These are phyloP conservation scores for Chlamydomonas eustigma DNA, from an alignment of 139 green algal genomes.

Conservation along the genomic window DNA sequence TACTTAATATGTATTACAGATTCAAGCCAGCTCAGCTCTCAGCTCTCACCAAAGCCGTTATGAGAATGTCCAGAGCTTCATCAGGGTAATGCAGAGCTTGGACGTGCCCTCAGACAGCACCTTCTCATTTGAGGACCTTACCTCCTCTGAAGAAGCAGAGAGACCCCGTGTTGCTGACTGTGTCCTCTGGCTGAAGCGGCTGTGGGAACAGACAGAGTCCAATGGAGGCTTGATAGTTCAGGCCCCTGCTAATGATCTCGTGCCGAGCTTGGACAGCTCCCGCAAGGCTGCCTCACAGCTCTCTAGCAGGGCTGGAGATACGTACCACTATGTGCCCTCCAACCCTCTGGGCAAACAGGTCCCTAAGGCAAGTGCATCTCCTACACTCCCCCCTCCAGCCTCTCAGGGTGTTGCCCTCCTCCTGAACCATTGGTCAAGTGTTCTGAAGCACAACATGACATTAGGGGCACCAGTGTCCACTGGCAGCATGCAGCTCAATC, in stretches of 20 bases:
- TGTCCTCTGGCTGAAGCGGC: background rate
- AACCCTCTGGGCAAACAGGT: background rate
- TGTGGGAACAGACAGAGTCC: background rate
- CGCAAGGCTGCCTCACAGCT: background rate
- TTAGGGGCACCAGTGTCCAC: background rate
- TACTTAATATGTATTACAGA: too few relatives aligned
- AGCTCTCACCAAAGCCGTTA: background rate
- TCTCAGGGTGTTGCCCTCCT: background rate
- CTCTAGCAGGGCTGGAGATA: background rate
- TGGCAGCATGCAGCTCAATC: background rate
- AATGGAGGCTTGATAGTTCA: background rate
- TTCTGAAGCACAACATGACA: background rate
- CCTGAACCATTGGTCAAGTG: constrained; percentile 1
- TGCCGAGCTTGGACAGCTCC: background rate
- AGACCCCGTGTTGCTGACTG: background rate
- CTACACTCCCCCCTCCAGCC: background rate
- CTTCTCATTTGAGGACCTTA: background rate
- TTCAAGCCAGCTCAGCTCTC: too few relatives aligned
- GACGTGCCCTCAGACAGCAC: background rate
- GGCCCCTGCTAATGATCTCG: background rate
- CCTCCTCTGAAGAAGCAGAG: background rate
- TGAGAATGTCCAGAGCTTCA: background rate
- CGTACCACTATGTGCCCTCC: background rate
- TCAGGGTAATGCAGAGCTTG: background rate
- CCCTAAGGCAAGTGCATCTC: background rate